Evolutionary conservation across 768 basidiomycete species (phyloP).

Genomic region (Pleurotus sapidus): DNA sequence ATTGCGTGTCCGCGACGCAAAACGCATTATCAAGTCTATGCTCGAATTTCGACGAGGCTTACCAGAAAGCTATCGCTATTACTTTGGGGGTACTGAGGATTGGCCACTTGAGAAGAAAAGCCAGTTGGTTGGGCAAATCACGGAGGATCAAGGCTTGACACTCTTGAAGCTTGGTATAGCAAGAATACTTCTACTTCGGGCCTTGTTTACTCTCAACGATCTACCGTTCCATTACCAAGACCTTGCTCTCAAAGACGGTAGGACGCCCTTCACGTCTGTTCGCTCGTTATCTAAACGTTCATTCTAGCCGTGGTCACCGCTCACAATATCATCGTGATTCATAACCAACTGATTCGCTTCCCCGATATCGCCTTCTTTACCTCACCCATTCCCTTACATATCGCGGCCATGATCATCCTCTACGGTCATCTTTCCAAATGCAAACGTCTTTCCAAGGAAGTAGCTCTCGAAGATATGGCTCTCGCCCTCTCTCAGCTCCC

Average conservation of each 20-base stretch:
- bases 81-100: constrained; percentile 76
- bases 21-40: constrained; percentile 77
- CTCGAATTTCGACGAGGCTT: constrained; percentile 64
- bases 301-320: constrained; percentile 74
- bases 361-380: constrained; percentile 88
- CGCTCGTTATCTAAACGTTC: not conserved
- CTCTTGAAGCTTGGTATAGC: constrained; percentile 81
- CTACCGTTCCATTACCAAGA: constrained; percentile 62
- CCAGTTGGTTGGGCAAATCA: constrained; percentile 68
- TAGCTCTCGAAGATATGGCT: constrained; percentile 80
- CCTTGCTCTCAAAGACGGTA: constrained; percentile 77
- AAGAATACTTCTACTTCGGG: constrained; percentile 73
- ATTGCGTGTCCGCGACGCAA: constrained; percentile 47
- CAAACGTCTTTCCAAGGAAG: constrained; percentile 57
- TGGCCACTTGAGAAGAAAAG: constrained; percentile 67
- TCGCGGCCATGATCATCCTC: constrained; percentile 88
- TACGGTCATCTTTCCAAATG: constrained; percentile 84
- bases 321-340: constrained; percentile 84
- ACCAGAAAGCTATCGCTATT: constrained; percentile 69
- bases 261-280: constrained; percentile 1
- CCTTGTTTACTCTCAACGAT: constrained; percentile 75
- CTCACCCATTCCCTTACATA: constrained; percentile 85
- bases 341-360: constrained; percentile 79
- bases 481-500: constrained; percentile 87
- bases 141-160: constrained; percentile 80